These are phyloP conservation scores for Colletotrichum spaethianum DNA, from an alignment of 2,329 filamentous ascomycete species.

Conservation along the genomic window DNA sequence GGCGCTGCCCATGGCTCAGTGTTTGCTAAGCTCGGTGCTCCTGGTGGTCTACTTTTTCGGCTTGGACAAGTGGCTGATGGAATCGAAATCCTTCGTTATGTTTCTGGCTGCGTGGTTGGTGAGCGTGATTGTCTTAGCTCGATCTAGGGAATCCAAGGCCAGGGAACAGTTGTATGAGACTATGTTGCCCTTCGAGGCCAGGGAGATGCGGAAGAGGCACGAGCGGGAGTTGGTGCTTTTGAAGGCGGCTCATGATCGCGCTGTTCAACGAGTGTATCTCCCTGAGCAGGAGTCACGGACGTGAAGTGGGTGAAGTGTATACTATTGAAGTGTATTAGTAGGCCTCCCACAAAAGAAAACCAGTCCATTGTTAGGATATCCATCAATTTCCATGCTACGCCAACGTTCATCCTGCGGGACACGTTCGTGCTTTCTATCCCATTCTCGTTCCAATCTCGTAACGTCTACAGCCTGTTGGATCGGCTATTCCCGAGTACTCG, in stretches of 20 bases:
- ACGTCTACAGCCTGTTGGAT: neutral
- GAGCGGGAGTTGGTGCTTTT: slow-evolving; percentile 34
- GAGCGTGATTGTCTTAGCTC: neutral
- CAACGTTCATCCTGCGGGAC: no score
- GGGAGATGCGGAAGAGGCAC: slow-evolving; percentile 34
- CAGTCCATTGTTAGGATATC: no score
- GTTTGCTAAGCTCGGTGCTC: neutral
- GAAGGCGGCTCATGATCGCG: slow-evolving; percentile 31
- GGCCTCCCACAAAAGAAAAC: neutral
- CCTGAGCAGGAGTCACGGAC: slow-evolving; percentile 4
- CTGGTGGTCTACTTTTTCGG: neutral
- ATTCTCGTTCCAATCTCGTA: neutral
- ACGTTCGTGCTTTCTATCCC: no score
- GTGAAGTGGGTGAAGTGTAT: slow-evolving; percentile 4
- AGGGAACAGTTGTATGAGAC: slow-evolving; percentile 29
- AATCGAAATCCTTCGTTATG: neutral
- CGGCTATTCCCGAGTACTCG: neutral
- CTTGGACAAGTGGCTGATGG: neutral
- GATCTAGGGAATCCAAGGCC: neutral
- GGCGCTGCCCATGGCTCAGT: slow-evolving; percentile 5
- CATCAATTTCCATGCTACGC: neutral
- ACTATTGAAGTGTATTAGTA: slow-evolving; percentile 21
- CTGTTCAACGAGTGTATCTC: slow-evolving; percentile 27
- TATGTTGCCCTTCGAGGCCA: slow-evolving; percentile 25
- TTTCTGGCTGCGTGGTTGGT: slow-evolving; percentile 4